phyloP scores from a whole-genome alignment of 139 green algal genomes.

The Asterochloris sp. region DNA sequence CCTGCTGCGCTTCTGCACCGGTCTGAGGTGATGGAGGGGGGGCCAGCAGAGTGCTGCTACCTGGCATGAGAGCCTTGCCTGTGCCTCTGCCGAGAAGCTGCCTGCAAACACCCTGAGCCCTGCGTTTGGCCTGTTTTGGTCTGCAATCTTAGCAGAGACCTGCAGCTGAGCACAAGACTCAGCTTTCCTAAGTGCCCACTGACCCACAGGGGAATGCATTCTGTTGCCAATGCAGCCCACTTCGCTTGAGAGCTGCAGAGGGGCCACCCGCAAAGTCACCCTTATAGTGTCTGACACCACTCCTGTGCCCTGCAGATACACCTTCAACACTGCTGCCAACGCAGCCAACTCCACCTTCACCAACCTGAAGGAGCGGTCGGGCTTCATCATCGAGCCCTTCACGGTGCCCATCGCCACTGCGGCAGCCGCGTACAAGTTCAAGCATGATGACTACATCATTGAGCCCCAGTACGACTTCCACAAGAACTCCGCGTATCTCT shows the following conservation, averaged over 20 bases:
- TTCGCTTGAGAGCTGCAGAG: too few relatives aligned
- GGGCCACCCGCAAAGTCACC: too few relatives aligned
- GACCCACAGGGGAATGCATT: too few relatives aligned
- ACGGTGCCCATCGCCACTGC: slow-evolving; percentile 16
- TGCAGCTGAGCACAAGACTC: too few relatives aligned
- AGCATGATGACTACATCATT: slow-evolving; percentile 27
- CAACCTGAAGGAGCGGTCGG: slow-evolving; percentile 32
- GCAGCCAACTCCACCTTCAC: slow-evolving; percentile 24
- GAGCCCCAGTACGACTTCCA: slow-evolving; percentile 30
- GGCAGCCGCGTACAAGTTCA: slow-evolving; percentile 7
- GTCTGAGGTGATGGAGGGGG: background rate
- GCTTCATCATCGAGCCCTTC: slow-evolving; percentile 34
- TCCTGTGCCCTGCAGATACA: slow-evolving; percentile 22
- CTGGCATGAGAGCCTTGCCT: background rate
- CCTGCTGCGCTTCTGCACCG: background rate
- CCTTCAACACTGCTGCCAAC: slow-evolving; percentile 20
- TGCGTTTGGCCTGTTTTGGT: too few relatives aligned
- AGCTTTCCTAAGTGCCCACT: too few relatives aligned
- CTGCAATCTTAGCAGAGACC: too few relatives aligned
- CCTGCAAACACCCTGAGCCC: too few relatives aligned
- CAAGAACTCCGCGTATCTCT: slow-evolving; percentile 12
- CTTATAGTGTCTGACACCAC: background rate
- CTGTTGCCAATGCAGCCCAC: too few relatives aligned
- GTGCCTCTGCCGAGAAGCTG: too few relatives aligned
- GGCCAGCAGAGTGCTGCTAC: background rate